Evolutionary conservation across 441 rosid genomes (phyloP).

Genomic region (Theobroma grandiflorum): DNA sequence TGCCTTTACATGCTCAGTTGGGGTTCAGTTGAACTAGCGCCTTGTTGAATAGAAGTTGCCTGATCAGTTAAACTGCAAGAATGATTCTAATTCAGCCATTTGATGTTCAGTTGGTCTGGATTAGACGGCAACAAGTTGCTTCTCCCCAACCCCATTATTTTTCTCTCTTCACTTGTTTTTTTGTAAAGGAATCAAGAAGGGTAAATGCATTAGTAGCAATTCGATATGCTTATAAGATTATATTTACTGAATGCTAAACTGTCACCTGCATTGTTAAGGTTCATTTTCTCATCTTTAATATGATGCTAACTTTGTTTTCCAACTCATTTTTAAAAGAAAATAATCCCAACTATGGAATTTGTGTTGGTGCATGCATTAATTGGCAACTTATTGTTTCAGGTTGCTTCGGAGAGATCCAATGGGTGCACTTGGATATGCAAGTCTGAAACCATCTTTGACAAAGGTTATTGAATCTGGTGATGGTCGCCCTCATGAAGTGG

Average conservation of each 20-base stretch:
- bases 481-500: conserved; percentile 94
- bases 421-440: conserved; percentile 98
- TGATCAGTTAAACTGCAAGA: conserved; percentile 24
- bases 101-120: conserved; percentile 8
- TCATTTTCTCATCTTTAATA: background rate
- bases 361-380: conserved; percentile 15
- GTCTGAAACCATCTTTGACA: conserved; percentile 74
- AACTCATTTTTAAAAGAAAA: conserved; percentile 9
- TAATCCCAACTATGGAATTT: conserved; percentile 4
- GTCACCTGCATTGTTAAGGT: conserved; percentile 1
- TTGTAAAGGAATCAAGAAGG: background rate
- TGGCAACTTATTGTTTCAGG: conserved; percentile 45
- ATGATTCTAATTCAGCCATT: conserved; percentile 17
- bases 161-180: background rate
- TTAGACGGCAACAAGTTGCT: conserved; percentile 2
- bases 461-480: conserved; percentile 87
- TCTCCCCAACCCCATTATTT: background rate
- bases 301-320: conserved; percentile 26
- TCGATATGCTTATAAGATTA: conserved; percentile 7
- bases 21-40: background rate
- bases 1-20: background rate
- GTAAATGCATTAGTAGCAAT: background rate
- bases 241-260: background rate
- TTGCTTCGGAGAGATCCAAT: conserved; percentile 98
- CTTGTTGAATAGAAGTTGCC: conserved; percentile 11